These are phyloP conservation scores for Celoporthe dispersa DNA, from an alignment of 2,329 filamentous ascomycete genomes.

Conservation along the genomic window DNA sequence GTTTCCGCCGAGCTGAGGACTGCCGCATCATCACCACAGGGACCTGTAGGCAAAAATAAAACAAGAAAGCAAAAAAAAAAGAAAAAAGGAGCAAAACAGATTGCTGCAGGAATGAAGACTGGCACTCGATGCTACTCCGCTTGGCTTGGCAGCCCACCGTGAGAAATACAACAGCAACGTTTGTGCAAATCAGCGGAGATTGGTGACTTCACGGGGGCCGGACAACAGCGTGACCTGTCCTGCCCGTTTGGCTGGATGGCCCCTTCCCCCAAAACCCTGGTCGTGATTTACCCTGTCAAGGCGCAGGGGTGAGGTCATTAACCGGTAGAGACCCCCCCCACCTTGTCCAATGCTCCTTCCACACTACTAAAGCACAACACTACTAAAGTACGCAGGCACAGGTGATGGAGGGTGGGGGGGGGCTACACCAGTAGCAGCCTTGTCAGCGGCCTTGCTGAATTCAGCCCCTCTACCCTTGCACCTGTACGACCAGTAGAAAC, in stretches of 20 bases:
- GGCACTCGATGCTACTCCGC: not conserved
- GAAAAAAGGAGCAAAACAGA: not conserved
- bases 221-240: not conserved
- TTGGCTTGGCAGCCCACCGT: conserved; percentile 5
- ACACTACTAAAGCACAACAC: no score
- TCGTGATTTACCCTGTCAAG: not conserved
- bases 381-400: no score
- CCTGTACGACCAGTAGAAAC: not conserved
- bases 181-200: conserved; percentile 3
- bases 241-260: not conserved
- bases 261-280: not conserved
- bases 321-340: not conserved
- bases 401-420: no score
- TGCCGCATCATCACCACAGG: not conserved
- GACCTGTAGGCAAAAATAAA: not conserved
- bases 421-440: not conserved
- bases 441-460: no score
- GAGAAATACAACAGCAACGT: conserved; percentile 1
- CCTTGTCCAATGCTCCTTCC: no score
- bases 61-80: not conserved
- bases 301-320: conserved; percentile 3
- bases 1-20: not conserved
- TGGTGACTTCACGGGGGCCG: conserved; percentile 1
- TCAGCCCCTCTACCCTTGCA: not conserved
- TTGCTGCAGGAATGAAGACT: conserved; percentile 5